These are phyloP conservation scores for Penicillium sp. DNA, from an alignment of 2,329 filamentous ascomycete genomes.

Conservation along the genomic window DNA sequence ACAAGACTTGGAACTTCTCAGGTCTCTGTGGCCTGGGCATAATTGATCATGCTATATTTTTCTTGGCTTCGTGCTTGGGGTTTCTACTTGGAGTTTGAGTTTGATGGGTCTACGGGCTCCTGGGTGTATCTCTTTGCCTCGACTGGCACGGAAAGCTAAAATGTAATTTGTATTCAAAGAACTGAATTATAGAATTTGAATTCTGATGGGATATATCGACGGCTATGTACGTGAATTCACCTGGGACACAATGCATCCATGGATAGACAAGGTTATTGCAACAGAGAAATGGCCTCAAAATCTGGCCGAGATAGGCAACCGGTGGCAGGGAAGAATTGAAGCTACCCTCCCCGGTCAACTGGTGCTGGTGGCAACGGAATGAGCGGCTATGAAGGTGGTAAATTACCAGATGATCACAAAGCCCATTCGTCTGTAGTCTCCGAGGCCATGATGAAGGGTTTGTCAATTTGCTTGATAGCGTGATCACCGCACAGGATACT, in stretches of 20 bases:
- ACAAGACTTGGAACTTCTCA: conserved; percentile 40
- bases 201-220: neutral
- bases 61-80: neutral
- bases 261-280: conserved; percentile 9
- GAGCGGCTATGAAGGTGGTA: neutral
- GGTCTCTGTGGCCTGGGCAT: conserved; percentile 25
- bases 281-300: neutral
- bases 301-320: neutral
- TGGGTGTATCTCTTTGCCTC: neutral
- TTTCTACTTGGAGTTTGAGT: conserved; percentile 8
- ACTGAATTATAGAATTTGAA: neutral
- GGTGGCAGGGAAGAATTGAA: neutral
- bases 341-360: neutral
- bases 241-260: neutral
- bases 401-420: conserved; percentile 42
- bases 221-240: neutral
- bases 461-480: conserved; percentile 90
- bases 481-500: conserved; percentile 93
- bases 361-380: neutral
- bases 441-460: conserved; percentile 75
- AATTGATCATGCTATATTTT: conserved; percentile 1
- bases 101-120: neutral
- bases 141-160: neutral
- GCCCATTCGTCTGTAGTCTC: conserved; percentile 83
- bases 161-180: neutral